Base-by-base conservation (phyloP, 2,329 filamentous ascomycete genomes). In the Chaetomiaceae sp. region DNA sequence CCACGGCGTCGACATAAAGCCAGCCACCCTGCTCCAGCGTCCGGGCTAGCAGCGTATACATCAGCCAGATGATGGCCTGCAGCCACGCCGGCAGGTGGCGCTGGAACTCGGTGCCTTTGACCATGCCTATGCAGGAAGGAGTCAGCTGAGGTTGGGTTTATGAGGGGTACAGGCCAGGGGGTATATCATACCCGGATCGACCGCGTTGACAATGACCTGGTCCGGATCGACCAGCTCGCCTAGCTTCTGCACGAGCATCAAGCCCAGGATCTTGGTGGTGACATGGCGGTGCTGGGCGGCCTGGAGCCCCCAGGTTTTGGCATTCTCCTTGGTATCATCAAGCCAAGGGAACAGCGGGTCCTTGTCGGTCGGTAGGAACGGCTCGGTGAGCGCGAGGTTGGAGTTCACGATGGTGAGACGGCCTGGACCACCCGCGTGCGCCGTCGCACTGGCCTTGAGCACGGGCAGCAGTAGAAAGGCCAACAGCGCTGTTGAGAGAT, bases 401-500 rank as follows among this genome's bases (percentile, higher is more conserved):
- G 27, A 29, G 27, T 14, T 14, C 4, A 29, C 27, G 27, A 29
- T 29, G 27, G 27, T 29, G 10, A 29, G 27, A 4, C 27, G 27
- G 27, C 27, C 27, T 4, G 27, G 27, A 14, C 27, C 27, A 14
- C 9, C 14, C 14, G 4, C 8, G 27, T 29, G 27, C 10, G 10
- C 10, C 12, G 27, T 14, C 11, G 18, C 6, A n/a, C 11, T 71
- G 12, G 67, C 60, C 42, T 68, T 69, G 3, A 81, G 63, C 50
- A 71, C 73, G 0, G 76, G 77, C 12, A 81, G 51, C 2, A 81
- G 39, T 0, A 77, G 62, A 0, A 73, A 51, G 0, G 66, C 71
- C 0, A 81, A 62, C 1, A 81, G 58, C 30, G 78, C 68, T 0
- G 74, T 78, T 10, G 65, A 68, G 46, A 81, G 63, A 14, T 76